Base-by-base conservation (phyloP, 805 yeast genomes). In the Lipomyces orientalis region DNA sequence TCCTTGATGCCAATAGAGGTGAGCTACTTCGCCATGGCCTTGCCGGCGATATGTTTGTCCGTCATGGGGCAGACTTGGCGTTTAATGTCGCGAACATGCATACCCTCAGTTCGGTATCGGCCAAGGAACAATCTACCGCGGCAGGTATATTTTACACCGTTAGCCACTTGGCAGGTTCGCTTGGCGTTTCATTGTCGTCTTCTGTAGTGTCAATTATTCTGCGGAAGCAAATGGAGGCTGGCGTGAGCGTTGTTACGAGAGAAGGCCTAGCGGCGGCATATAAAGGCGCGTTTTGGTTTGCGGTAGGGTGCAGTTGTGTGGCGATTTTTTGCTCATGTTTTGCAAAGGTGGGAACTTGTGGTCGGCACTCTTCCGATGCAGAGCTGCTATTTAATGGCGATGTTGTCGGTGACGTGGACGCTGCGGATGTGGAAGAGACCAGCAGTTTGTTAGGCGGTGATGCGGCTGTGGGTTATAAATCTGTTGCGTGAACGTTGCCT, bases 81-180 rank as follows among this genome's bases (percentile, higher is more conserved):
- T 84, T 81, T 70, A 84, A 84, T 69, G 83, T 84, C 8, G 79
- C 80, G 33, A 84, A 82, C 64, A 74, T 84, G 73, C 79, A 81
- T 49, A 76, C 84, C 0, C 73, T 83, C 54, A 77, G 81, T 4
- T 76, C 84, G 0, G 85, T 84, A 14, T 76, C 79, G 33, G 73
- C 73, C 49, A 64, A 74, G 16, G 73, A 81, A 29, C 86, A 83
- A 66, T 79, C 83, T 58, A 73, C 84, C 14, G 86, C 86, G 4
- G 84, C 84, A 3, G 86, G 86, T 16, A 76, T 83, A 2, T 83
- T 84, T 70, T 84, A 82, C 68, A 84, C 86, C 0, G 75, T 80
- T 49, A 69, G 78, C 34, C 85, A 83, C 64, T 66, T 84, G 35
- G 75, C 83, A 54, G 76, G 81, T 0, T 75, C 84, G 2, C 75